Conservation (phyloP, 164 flowering plant genomes). For the Umbilicus rupestris region DNA sequence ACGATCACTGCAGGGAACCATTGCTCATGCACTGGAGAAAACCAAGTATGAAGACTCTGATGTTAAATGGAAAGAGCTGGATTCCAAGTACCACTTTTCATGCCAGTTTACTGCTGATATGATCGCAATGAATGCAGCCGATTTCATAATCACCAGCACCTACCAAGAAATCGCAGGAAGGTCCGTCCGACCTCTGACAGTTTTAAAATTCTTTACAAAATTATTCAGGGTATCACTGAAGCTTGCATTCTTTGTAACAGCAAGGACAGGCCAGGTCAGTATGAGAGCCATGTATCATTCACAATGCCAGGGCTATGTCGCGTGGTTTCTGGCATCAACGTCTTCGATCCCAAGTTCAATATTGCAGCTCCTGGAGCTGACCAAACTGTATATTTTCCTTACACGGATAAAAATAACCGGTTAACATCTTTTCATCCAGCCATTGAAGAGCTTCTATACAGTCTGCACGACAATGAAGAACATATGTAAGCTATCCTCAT, state of each 20-base stretch:
- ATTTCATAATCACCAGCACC: constrained; percentile 94
- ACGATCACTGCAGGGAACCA: constrained; percentile 48
- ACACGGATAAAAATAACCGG: constrained; percentile 47
- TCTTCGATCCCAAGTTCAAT: constrained; percentile 92
- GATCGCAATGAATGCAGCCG: constrained; percentile 83
- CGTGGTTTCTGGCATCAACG: constrained; percentile 80
- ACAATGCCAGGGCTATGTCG: constrained; percentile 87
- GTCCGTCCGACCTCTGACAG: constrained; percentile 22
- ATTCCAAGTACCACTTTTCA: constrained; percentile 83
- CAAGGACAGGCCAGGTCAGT: constrained; percentile 85
- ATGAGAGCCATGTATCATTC: constrained; percentile 76
- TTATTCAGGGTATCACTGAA: not conserved
- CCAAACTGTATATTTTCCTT: constrained; percentile 83
- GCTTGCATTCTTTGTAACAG: constrained; percentile 25
- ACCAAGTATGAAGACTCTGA: constrained; percentile 96
- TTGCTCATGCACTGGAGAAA: constrained; percentile 97
- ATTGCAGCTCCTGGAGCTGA: constrained; percentile 97
- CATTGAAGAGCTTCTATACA: constrained; percentile 76
- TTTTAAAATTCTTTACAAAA: not conserved
- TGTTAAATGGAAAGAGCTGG: constrained; percentile 70
- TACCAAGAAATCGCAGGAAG: constrained; percentile 97
- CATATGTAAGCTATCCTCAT: constrained; percentile 54
- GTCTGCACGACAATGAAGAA: constrained; percentile 51
- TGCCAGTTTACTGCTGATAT: constrained; percentile 92
- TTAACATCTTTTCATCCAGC: constrained; percentile 56